Conservation (phyloP, 2,329 filamentous ascomycete genomes). For the Samsoniella hepiali region DNA sequence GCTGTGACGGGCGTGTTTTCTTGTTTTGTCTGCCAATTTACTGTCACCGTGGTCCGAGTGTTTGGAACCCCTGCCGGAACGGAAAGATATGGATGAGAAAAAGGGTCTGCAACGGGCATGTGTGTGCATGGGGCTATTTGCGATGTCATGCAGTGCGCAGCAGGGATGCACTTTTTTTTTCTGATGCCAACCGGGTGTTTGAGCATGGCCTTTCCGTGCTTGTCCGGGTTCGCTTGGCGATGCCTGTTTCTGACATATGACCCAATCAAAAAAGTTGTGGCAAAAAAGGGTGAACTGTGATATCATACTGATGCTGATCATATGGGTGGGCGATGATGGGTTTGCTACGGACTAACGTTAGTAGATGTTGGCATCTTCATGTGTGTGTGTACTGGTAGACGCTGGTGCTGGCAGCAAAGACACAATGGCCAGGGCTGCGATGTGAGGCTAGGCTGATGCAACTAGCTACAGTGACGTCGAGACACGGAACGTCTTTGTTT, state of each 20-base stretch:
- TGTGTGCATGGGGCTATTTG: neutral
- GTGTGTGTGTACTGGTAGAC: neutral
- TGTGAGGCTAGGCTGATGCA: neutral
- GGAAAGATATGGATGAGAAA: neutral
- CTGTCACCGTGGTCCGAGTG: neutral
- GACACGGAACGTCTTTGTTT: neutral
- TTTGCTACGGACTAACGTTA: neutral
- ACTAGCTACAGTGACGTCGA: neutral
- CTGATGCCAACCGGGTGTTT: neutral
- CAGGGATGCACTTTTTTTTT: neutral
- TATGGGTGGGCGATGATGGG: neutral
- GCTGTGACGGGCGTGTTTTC: neutral
- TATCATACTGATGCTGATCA: slow-evolving; percentile 5
- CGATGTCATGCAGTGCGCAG: neutral
- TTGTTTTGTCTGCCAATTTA: neutral
- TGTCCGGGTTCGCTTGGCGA: neutral
- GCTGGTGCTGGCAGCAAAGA: neutral
- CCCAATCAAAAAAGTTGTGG: neutral
- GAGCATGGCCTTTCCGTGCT: neutral
- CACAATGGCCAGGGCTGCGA: neutral
- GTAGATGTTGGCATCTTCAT: neutral
- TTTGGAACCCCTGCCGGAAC: slow-evolving; percentile 4
- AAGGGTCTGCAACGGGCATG: neutral
- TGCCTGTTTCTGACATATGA: neutral
- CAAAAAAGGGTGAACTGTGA: neutral